Evolutionary conservation across 192 early-diverging fungal species (phyloP).

Genomic region (Glomus cerebriforme): DNA sequence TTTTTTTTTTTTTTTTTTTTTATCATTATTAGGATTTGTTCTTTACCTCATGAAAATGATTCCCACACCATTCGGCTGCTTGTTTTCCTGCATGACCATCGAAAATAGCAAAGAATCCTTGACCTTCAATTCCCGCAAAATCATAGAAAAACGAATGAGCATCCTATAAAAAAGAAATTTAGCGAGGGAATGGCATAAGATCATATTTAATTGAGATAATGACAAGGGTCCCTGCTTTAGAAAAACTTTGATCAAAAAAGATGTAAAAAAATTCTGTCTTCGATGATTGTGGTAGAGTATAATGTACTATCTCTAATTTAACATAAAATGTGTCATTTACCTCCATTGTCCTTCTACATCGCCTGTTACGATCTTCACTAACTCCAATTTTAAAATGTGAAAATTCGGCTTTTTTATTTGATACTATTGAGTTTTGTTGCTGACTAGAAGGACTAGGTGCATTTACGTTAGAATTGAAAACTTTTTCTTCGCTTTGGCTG

Average conservation of each 20-base stretch:
- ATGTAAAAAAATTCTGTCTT: not conserved
- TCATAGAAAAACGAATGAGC: conserved; percentile 85
- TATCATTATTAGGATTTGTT: not conserved
- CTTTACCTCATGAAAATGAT: conserved; percentile 76
- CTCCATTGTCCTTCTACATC: conserved; percentile 95
- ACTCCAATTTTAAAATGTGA: conserved; percentile 61
- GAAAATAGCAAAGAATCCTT: conserved; percentile 93
- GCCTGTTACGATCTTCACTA: conserved; percentile 85
- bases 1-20: not conserved
- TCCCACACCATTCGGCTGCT: conserved; percentile 96
- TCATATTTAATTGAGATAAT: conserved; percentile 34
- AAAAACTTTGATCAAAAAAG: conserved; percentile 7
- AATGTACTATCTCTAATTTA: not conserved
- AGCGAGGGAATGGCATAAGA: conserved; percentile 25
- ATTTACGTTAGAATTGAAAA: not conserved
- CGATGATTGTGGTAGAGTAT: not conserved
- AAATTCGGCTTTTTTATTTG: conserved; percentile 7
- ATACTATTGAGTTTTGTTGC: not conserved
- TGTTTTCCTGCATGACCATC: conserved; percentile 97
- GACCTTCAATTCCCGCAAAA: conserved; percentile 77
- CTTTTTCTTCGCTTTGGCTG: too few relatives aligned
- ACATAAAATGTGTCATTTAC: conserved; percentile 6
- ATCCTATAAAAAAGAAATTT: conserved; percentile 55
- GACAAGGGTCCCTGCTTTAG: conserved; percentile 13
- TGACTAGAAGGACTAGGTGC: not conserved